phyloP scores from a whole-genome alignment of 352 stramenopile genomes.

The Phytopythium boreale region DNA sequence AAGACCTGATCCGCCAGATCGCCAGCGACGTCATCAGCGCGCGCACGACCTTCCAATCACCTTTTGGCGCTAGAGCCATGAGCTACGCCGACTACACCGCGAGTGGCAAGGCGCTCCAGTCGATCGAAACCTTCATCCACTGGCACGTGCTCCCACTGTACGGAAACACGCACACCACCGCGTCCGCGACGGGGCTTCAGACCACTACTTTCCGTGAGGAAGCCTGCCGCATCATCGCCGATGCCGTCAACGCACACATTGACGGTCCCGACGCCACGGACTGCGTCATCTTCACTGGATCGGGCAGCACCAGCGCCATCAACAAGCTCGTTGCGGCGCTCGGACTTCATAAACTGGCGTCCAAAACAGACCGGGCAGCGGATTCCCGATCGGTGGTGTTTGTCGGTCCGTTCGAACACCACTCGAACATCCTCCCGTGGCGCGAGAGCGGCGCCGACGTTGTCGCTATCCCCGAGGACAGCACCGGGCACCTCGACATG shows the following conservation, averaged over 20 bases:
- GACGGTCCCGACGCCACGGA: constrained; percentile 85
- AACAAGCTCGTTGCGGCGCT: constrained; percentile 77
- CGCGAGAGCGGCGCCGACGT: constrained; percentile 89
- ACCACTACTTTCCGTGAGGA: constrained; percentile 95
- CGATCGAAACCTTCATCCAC: constrained; percentile 90
- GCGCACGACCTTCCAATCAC: constrained; percentile 45
- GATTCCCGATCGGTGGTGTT: constrained; percentile 84
- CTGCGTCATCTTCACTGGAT: constrained; percentile 93
- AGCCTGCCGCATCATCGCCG: constrained; percentile 89
- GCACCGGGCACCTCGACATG: constrained; percentile 51
- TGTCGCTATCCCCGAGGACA: constrained; percentile 63
- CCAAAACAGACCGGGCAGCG: background rate
- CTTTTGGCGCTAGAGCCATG: constrained; percentile 73
- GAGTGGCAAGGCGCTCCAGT: constrained; percentile 82
- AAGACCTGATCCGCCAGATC: background rate
- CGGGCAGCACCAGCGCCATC: constrained; percentile 84
- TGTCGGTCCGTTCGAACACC: constrained; percentile 94
- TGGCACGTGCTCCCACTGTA: constrained; percentile 92
- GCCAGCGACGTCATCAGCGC: constrained; percentile 50
- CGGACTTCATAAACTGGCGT: constrained; percentile 30
- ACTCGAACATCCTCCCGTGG: constrained; percentile 98
- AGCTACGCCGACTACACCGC: constrained; percentile 96
- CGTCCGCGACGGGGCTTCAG: constrained; percentile 64
- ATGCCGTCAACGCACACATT: constrained; percentile 82
- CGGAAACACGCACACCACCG: constrained; percentile 96